Base-by-base conservation (phyloP, 805 yeast genomes). In the Pichia cephalocereana region DNA sequence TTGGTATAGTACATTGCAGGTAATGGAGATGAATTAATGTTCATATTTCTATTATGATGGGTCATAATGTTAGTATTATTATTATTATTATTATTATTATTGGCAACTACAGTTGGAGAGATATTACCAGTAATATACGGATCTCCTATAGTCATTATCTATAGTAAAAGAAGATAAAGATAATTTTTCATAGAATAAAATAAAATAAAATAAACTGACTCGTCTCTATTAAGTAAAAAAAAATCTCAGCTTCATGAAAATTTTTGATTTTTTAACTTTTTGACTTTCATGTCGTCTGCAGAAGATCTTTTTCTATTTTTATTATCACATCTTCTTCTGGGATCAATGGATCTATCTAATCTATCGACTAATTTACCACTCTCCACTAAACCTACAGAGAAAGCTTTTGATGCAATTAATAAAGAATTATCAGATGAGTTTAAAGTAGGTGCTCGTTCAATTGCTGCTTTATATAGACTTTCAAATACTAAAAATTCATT, bases 381-480 rank as follows among this genome's bases (percentile, higher is more conserved):
- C 3, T 70, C 82, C 0, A 66, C 60, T 36, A 75, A 79, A 3
- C 67, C 77, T 11, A 70, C 68, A 40, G 75, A 74, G 36, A 69
- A 70, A 9, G 65, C 78, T n/a, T 61, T 78, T 1, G 62, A 65
- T 28, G 75, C 72, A 30, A 64, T 81, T 42, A 76, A 72, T 50
- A 66, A 64, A 40, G 83, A 82, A 42, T 68, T 83, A 30, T 72
- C 80, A 0, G 64, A 68, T n/a, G 83, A 82, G 58, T 83, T 83
- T 65, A 82, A 79, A 61, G 72, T 71, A 47, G 89, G 89, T 8
- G 89, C 89, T 28, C 75, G 81, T 47, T 74, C 85, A 8, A 85
- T 83, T 28, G 83, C 89, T 15, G 75, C 82, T 14, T 67, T 83
- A 30, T 84, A 83, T 55, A 65, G 86, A 44, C 62, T 81, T 6